A percentile compares a stretch with the other conserved stretches of the same genome.
These are phyloP conservation scores for Mycena chlorophos DNA, from an alignment of 768 basidiomycete species.

Conservation along the genomic window DNA sequence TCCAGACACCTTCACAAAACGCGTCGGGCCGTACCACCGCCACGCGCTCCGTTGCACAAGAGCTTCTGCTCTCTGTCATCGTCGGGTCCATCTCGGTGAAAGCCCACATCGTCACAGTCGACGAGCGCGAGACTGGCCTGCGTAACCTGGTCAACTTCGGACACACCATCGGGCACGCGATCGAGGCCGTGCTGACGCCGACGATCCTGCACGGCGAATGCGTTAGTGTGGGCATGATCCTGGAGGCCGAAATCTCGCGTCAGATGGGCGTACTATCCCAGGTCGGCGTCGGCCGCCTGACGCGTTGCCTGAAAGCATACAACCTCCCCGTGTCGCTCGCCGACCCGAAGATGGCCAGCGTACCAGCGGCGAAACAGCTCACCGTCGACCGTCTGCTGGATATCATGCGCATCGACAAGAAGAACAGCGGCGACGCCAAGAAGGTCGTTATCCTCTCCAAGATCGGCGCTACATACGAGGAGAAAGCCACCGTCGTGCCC, in stretches of 20 bases:
- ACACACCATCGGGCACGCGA: constrained; percentile 97
- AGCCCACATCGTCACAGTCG: constrained; percentile 94
- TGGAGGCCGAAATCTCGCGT: constrained; percentile 92
- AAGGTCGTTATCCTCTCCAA: constrained; percentile 89
- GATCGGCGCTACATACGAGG: constrained; percentile 91
- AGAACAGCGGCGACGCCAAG: constrained; percentile 90
- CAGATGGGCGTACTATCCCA: constrained; percentile 86
- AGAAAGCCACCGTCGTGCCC: constrained; percentile 80
- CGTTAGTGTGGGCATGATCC: constrained; percentile 92
- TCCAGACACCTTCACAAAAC: constrained; percentile 67
- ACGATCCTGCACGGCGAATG: constrained; percentile 96
- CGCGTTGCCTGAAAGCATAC: constrained; percentile 85
- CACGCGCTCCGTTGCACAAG: constrained; percentile 74
- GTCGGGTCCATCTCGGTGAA: constrained; percentile 93
- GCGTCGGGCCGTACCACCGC: constrained; percentile 54
- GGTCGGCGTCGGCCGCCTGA: constrained; percentile 88
- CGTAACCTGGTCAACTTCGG: constrained; percentile 99
- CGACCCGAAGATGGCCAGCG: constrained; percentile 73
- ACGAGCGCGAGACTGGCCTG: constrained; percentile 94
- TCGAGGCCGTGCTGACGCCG: constrained; percentile 94
- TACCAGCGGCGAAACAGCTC: constrained; percentile 71
- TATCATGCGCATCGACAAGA: constrained; percentile 97
- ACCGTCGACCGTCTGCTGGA: constrained; percentile 82
- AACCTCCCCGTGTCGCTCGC: constrained; percentile 82
- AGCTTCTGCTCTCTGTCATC: constrained; percentile 87